phyloP scores from a whole-genome alignment of 371 early-diverging fungal genomes.

The Saksenaea vasiformis region DNA sequence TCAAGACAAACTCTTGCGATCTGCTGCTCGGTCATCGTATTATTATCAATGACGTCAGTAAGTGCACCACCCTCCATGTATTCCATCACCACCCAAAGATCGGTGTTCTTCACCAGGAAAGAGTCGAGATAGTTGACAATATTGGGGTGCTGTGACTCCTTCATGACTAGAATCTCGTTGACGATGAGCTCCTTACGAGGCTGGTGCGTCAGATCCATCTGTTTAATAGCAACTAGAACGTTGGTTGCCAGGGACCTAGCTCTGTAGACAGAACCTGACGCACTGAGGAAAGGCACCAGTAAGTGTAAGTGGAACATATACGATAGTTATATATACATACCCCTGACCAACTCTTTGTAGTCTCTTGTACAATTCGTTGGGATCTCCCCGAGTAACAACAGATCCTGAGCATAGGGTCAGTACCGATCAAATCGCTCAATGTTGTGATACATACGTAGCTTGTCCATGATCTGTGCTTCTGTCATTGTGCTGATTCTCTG shows the following conservation, averaged over 20 bases:
- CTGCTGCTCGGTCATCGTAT: conserved; percentile 86
- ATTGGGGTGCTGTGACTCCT: conserved; percentile 92
- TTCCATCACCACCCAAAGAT: conserved; percentile 98
- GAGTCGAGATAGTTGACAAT: conserved; percentile 95
- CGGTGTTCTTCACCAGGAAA: conserved; percentile 79
- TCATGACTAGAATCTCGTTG: conserved; percentile 97
- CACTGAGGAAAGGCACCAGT: conserved; percentile 48
- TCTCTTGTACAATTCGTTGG: conserved; percentile 81
- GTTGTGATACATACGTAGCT: conserved; percentile 55
- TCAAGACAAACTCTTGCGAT: conserved; percentile 91
- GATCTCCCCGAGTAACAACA: conserved; percentile 89
- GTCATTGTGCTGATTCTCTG: conserved; percentile 85
- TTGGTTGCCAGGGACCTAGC: conserved; percentile 71
- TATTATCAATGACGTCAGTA: conserved; percentile 95
- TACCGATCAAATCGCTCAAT: background rate
- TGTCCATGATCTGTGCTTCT: conserved; percentile 92
- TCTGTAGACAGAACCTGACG: conserved; percentile 95
- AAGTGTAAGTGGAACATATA: background rate
- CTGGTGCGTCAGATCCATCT: conserved; percentile 93
- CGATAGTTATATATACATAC: conserved; percentile 37
- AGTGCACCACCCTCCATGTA: conserved; percentile 98
- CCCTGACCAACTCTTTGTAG: conserved; percentile 96
- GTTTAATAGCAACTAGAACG: conserved; percentile 92
- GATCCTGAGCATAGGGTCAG: conserved; percentile 20
- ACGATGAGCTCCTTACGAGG: conserved; percentile 95